A percentile compares a stretch with the other conserved stretches of the same genome.
phyloP scores from a whole-genome alignment of 2,329 filamentous ascomycete species.

The Clarireedia monteithiana region DNA sequence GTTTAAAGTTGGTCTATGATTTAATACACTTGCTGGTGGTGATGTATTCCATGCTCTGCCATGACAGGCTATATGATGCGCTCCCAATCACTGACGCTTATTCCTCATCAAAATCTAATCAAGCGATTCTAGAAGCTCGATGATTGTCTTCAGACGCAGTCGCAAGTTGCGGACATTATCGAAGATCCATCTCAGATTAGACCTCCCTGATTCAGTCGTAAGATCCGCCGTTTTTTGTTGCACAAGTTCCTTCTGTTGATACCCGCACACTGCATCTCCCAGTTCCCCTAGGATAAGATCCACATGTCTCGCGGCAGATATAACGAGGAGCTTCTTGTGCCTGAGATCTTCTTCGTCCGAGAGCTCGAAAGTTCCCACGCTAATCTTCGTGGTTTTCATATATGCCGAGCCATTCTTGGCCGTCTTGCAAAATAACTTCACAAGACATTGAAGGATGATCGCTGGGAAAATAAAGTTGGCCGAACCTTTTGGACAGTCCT shows the following conservation, averaged over 20 bases:
- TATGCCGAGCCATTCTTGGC: background rate
- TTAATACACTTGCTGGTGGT: too few relatives aligned
- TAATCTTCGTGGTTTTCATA: background rate
- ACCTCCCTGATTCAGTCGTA: background rate
- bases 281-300: background rate
- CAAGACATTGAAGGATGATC: background rate
- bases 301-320: background rate
- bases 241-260: background rate
- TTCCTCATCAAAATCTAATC: background rate
- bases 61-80: too few relatives aligned
- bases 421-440: background rate
- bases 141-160: background rate
- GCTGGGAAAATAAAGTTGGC: background rate
- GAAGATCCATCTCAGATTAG: background rate
- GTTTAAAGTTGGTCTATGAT: too few relatives aligned
- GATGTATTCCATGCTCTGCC: too few relatives aligned
- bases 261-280: background rate
- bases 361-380: background rate
- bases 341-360: background rate
- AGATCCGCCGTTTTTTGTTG: background rate
- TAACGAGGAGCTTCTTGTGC: background rate
- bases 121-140: background rate
- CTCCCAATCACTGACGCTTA: too few relatives aligned
- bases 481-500: background rate
- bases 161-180: background rate